Conservation (phyloP, 2,329 filamentous ascomycete genomes). For the Ilyonectria robusta region DNA sequence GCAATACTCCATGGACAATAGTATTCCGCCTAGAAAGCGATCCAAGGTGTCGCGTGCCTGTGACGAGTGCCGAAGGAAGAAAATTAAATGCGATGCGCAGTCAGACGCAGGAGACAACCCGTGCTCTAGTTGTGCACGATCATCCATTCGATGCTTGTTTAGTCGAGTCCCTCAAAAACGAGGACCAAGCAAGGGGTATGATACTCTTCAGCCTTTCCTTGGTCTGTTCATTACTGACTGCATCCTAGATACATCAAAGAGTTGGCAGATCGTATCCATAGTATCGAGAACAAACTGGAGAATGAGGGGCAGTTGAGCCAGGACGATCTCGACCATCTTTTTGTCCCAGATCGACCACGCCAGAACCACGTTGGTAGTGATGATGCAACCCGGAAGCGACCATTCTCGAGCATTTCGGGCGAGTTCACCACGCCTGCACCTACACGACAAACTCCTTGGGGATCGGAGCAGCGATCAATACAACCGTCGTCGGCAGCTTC, state of each 20-base stretch:
- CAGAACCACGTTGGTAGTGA: constrained; percentile 49
- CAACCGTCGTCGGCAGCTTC: constrained; percentile 58
- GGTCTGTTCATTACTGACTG: constrained; percentile 22
- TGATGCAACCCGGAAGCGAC: constrained; percentile 59
- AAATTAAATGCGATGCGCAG: constrained; percentile 89
- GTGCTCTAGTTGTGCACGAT: constrained; percentile 86
- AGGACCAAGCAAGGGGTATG: constrained; percentile 88
- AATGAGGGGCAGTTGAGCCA: constrained; percentile 61
- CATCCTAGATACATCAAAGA: constrained; percentile 87
- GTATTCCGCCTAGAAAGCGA: constrained; percentile 79
- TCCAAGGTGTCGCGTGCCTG: constrained; percentile 91
- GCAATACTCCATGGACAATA: constrained; percentile 65
- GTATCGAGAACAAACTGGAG: constrained; percentile 83
- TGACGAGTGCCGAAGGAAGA: constrained; percentile 90
- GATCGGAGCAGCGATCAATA: constrained; percentile 62
- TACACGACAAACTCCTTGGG: constrained; percentile 62
- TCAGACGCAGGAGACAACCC: constrained; percentile 80
- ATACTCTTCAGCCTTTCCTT: neutral
- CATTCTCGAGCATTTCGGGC: constrained; percentile 64
- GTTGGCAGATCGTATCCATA: constrained; percentile 86
- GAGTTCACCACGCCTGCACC: constrained; percentile 58
- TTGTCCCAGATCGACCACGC: constrained; percentile 53
- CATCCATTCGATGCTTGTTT: constrained; percentile 84
- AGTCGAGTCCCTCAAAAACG: constrained; percentile 90
- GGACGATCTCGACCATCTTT: constrained; percentile 62